Percentiles rank a stretch among this genome's conserved stretches.
Conservation (phyloP, 2,329 filamentous ascomycete species). For the Monilinia vaccinii-corymbosi region DNA sequence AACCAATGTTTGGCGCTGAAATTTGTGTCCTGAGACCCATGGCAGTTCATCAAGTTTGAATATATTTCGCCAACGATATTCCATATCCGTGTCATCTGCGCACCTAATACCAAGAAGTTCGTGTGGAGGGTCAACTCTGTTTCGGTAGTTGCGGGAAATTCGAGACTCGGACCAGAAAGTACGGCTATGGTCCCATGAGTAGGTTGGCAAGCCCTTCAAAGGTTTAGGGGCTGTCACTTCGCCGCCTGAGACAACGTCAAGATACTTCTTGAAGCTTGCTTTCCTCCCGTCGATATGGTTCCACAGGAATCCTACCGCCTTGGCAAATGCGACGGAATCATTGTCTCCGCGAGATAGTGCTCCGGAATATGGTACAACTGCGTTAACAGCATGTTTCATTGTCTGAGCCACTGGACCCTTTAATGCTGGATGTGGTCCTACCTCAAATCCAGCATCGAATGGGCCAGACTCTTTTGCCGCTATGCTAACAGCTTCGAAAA, state of each 20-base stretch:
- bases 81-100: slow-evolving; percentile 14
- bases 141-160: slow-evolving; percentile 36
- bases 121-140: slow-evolving; percentile 36
- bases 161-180: slow-evolving; percentile 45
- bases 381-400: neutral
- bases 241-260: neutral
- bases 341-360: slow-evolving; percentile 1
- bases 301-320: neutral
- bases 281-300: neutral
- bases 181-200: slow-evolving; percentile 44
- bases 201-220: slow-evolving; percentile 39
- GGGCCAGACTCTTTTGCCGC: neutral
- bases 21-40: slow-evolving; percentile 28
- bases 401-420: slow-evolving; percentile 5
- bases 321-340: neutral
- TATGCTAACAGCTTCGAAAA: slow-evolving; percentile 15
- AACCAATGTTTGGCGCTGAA: slow-evolving; percentile 22
- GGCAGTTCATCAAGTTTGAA: slow-evolving; percentile 21
- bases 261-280: slow-evolving; percentile 1
- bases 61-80: slow-evolving; percentile 27
- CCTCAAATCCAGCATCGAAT: slow-evolving; percentile 8
- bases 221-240: neutral
- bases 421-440: slow-evolving; percentile 14
- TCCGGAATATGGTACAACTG: neutral
- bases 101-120: slow-evolving; percentile 25